These are phyloP conservation scores for Cercospora brassicicola DNA, from an alignment of 2,329 filamentous ascomycete species.

Conservation along the genomic window DNA sequence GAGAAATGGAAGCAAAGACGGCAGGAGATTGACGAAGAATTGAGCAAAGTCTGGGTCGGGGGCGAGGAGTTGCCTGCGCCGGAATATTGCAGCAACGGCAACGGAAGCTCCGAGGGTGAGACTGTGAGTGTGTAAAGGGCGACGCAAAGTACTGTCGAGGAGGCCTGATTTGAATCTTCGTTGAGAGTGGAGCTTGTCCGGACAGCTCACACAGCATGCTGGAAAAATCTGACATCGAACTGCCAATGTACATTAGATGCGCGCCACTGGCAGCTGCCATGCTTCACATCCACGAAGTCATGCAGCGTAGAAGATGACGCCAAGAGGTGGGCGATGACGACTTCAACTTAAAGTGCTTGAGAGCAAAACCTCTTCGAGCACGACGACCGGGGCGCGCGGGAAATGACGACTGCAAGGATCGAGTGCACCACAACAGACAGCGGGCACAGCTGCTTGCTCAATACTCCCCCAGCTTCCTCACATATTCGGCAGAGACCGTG, in stretches of 20 bases:
- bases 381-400: neutral
- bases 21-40: slow-evolving; percentile 78
- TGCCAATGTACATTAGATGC: neutral
- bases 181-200: neutral
- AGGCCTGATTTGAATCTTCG: neutral
- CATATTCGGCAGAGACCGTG: neutral
- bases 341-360: neutral
- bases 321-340: neutral
- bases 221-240: neutral
- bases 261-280: neutral
- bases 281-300: neutral
- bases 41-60: slow-evolving; percentile 64
- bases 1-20: slow-evolving; percentile 78
- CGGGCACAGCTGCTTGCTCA: neutral
- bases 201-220: neutral
- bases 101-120: slow-evolving; percentile 19
- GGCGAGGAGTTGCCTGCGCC: slow-evolving; percentile 37
- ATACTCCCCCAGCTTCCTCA: neutral
- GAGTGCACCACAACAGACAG: neutral
- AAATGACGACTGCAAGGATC: neutral
- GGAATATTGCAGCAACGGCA: slow-evolving; percentile 17
- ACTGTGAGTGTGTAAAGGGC: slow-evolving; percentile 15
- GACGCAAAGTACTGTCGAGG: neutral
- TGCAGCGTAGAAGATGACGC: neutral
- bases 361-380: neutral